Base-by-base conservation (phyloP, 306 rosid species). In the Mimosa pudica region DNA sequence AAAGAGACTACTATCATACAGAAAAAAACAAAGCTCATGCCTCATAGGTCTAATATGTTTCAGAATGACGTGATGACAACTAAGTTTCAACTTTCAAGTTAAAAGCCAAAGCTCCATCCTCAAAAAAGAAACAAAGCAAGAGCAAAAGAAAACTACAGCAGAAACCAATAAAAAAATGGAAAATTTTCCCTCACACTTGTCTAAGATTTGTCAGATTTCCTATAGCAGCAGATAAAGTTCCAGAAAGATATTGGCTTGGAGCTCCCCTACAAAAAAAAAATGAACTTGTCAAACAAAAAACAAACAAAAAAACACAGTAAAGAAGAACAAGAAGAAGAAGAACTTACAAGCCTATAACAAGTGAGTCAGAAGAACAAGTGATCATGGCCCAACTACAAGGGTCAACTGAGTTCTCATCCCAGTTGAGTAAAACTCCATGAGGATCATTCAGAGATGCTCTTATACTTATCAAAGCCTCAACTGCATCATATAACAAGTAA, bases 361-460 rank as follows among this genome's bases (percentile, higher is more conserved):
- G 83, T 62, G 54, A 85, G 42, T 95, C 98, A 30, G 94, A 63
- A 3, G 98, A 92, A 78, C 98, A 95, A 45, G 98, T 92, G 73
- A 92, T 91, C 98, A 95, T 92, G 62, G 96, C 82, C 98, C 98
- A 92, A 66, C 97, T 95, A 79, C 98, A 95, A 71, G 98, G 97
- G 84, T 95, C 98, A 5, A 95, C 98, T 2, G 98, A 95, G 87
- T 81, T 88, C 71, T 81, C 94, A 60, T 95, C 98, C 98, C 98
- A 95, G 87, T 91, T 90, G 84, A 69, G 88, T 62, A 95, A 76
- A 6, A 88, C 96, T 20, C 89, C 92, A 80, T 92, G 97, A 0
- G 98, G 98, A 81, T 95, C 98, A 77, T 81, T 74, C 63, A 95
- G 84, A 54, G 75, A 66, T 5, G 3, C 47, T 58, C 78, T 92